Evolutionary conservation across 805 yeast genomes (phyloP), one percentile per base, ranked within the genome.

Genomic region (Suhomyces pyralidae): DNA sequence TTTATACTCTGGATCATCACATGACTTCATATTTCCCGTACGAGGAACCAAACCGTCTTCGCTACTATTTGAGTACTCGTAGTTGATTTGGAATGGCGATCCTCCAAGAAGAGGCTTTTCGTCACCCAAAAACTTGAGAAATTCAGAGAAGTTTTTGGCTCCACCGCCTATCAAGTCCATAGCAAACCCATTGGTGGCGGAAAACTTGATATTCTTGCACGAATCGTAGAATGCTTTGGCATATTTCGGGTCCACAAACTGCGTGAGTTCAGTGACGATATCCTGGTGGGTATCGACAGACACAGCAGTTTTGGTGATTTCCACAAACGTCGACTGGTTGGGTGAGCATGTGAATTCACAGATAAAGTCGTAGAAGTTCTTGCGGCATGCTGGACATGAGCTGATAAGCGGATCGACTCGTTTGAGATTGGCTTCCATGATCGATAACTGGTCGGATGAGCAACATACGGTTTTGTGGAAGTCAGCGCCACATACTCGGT

Each of bases 151-250:
- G 60, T 84, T 81, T 51, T 77, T 79, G 2, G 98, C 97, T 1
- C 98, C 98, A n/a, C 99, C 99, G 7, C 99, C 99, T 42, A 93
- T 85, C 40, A 93, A 77, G 65, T 93, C 98, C 97, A 93, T 91
- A 8, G 97, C 98, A 61, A 81, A 89, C 2, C 97, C 97, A 68
- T 92, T 93, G 2, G 97, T 91, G 7, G 97, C 97, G 3, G 93
- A 84, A 67, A 94, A 92, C 70, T 93, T 91, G 65, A 93, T 86
- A 56, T 85, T 83, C 60, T 88, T 88, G 72, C 99, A 93, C 1
- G 97, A 89, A 52, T 91, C 87, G 64, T 74, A 93, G 61, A 93
- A 83, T 1, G 62, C 73, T 0, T 76, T 61, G 0, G 96, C 97
- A 74, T 83, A 82, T 1, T 61, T 61, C 1, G 81, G 75, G 53